Base-by-base conservation (phyloP, 1,284 basidiomycete genomes). In the Macrocystidia cucumis region DNA sequence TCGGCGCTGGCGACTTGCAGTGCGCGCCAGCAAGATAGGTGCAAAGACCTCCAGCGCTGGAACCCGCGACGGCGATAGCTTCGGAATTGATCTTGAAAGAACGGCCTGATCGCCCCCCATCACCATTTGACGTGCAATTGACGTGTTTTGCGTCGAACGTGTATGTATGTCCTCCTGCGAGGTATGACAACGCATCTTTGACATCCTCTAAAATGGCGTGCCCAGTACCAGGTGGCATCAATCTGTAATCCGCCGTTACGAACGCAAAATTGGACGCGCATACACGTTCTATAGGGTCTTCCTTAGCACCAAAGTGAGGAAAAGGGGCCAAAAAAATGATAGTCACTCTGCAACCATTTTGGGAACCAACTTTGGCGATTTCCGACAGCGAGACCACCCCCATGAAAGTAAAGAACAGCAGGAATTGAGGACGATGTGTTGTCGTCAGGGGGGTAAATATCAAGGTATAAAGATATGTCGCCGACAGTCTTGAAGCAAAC, bases 11-110 rank as follows among this genome's bases (percentile, higher is more conserved):
- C 0, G 47, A 44, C 0, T 55, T 62, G 20, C 52, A 55, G 46
- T 79, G 67, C 24, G 67, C 57, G 4, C 68, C 77, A 17, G 75
- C 71, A 11, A 81, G 60, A 47, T 78, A 80, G 1, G 74, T 71
- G 42, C 74, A 77, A n/a, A 73, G 54, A 0, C 75, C 75, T 9
- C 78, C 80, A 1, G 76, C 69, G 43, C 77, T 80, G 9, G 67
- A 65, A 1, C 79, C 80, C 2, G 69, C 60, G 0, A 75, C 76
- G 0, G 64, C 68, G 8, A 80, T 61, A 1, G 63, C 54, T 1
- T 60, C 44, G 9, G 55, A 23, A 44, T 80, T 65, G 22, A 78
- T 48, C 18, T 46, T 49, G 41, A 59, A 64, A 5, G 20, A 12
- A 7, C 24, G 30, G 12, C 23, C 23, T 8, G 23, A 25, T n/a